Percentiles rank a stretch among this genome's conserved stretches.
Conservation (phyloP, 176 grass and related monocot species). For the Lolium multiflorum region DNA sequence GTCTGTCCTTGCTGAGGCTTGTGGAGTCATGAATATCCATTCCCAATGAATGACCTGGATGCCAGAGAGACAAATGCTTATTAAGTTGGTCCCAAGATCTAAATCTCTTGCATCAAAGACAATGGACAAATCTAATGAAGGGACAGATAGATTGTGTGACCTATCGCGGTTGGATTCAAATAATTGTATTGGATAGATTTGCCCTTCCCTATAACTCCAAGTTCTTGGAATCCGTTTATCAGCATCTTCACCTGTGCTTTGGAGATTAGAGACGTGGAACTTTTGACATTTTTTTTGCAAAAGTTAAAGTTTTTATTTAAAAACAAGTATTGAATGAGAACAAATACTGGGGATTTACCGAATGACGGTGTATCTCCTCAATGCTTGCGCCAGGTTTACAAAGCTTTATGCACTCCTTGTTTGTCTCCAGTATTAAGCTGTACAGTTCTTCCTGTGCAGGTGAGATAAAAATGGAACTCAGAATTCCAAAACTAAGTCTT, state of each 20-base stretch:
- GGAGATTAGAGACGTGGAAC: background rate
- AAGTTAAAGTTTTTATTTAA: background rate
- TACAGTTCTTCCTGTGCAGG: conserved; percentile 80
- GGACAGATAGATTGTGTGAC: conserved; percentile 36
- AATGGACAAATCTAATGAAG: conserved; percentile 32
- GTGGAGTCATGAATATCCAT: conserved; percentile 93
- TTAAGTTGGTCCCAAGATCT: conserved; percentile 23
- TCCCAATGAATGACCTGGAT: conserved; percentile 88
- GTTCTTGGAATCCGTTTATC: conserved; percentile 82
- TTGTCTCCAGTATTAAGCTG: conserved; percentile 92
- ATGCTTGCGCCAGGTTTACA: conserved; percentile 89
- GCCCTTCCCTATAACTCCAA: conserved; percentile 72
- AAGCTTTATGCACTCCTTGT: conserved; percentile 95
- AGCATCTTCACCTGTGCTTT: conserved; percentile 69
- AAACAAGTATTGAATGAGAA: background rate
- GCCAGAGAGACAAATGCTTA: conserved; percentile 27
- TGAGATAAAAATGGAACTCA: background rate
- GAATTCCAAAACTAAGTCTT: background rate
- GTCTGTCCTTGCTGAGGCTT: conserved; percentile 51
- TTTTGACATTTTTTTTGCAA: background rate
- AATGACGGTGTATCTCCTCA: conserved; percentile 75
- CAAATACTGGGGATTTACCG: conserved; percentile 49
- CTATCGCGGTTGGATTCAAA: conserved; percentile 95
- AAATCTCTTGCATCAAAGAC: conserved; percentile 35
- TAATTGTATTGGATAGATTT: conserved; percentile 73